phyloP scores from a whole-genome alignment of 306 rosid species.

The Spatholobus suberectus region DNA sequence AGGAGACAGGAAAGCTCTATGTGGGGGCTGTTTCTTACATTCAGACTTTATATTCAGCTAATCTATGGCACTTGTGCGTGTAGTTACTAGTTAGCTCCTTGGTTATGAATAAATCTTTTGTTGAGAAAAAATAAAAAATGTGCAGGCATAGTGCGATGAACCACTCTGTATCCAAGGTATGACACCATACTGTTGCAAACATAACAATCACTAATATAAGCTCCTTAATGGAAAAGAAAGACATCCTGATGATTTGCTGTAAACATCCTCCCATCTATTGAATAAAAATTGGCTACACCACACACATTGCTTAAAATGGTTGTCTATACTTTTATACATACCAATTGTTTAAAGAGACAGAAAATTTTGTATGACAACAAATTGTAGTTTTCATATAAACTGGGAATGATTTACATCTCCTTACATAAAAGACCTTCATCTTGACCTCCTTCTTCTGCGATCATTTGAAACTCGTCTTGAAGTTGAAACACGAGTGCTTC shows the following conservation, averaged over 20 bases:
- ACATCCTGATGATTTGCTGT: neutral
- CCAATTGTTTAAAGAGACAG: constrained; percentile 21
- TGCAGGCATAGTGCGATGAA: neutral
- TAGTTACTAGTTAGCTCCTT: too few relatives aligned
- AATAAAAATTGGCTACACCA: constrained; percentile 4
- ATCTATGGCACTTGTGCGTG: too few relatives aligned
- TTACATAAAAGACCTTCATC: constrained; percentile 47
- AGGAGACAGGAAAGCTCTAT: neutral
- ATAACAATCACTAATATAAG: neutral
- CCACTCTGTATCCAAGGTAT: neutral
- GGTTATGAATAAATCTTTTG: too few relatives aligned
- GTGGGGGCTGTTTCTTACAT: neutral
- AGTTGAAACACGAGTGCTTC: constrained; percentile 42
- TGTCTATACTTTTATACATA: neutral
- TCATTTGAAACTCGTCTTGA: constrained; percentile 48
- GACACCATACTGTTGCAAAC: neutral
- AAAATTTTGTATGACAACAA: constrained; percentile 30
- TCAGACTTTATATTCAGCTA: too few relatives aligned
- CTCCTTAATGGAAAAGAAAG: neutral
- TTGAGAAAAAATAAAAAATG: too few relatives aligned
- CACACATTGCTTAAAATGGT: constrained; percentile 1
- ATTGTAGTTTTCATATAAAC: neutral
- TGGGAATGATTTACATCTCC: constrained; percentile 22
- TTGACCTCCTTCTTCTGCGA: constrained; percentile 67
- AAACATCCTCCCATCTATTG: constrained; percentile 25